phyloP scores from a whole-genome alignment of 345 rosid species.

The Noccaea bulbosa region DNA sequence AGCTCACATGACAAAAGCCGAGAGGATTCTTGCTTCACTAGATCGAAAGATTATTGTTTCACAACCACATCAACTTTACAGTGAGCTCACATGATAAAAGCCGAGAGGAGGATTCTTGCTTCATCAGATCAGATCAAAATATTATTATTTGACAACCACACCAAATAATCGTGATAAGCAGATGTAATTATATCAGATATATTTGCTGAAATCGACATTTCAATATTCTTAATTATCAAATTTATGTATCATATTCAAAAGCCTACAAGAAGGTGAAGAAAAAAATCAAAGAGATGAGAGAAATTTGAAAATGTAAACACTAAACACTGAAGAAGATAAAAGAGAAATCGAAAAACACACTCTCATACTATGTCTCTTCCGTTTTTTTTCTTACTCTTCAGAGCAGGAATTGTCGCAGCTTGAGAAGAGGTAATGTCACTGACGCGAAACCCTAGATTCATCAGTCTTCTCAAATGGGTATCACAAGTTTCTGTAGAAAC shows the following conservation, averaged over 20 bases:
- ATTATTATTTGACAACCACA: background rate
- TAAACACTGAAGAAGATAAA: constrained; percentile 5
- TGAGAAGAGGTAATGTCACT: constrained; percentile 4
- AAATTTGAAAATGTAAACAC: background rate
- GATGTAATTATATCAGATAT: background rate
- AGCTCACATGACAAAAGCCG: constrained; percentile 22
- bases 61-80: constrained; percentile 49
- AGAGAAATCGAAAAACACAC: background rate
- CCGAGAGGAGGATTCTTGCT: constrained; percentile 8
- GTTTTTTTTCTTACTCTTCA: background rate
- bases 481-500: constrained; percentile 1
- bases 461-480: constrained; percentile 21
- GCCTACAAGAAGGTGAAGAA: background rate
- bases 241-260: constrained; percentile 13
- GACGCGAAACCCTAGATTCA: constrained; percentile 17
- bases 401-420: background rate
- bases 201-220: background rate
- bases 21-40: background rate
- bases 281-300: background rate
- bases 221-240: constrained; percentile 14
- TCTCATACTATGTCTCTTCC: background rate
- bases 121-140: background rate
- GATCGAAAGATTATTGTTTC: background rate
- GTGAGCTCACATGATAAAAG: constrained; percentile 22
- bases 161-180: constrained; percentile 14